A percentile compares a stretch with the other conserved stretches of the same genome.
These are phyloP conservation scores for Fusarium oxysporum DNA, from an alignment of 2,329 filamentous ascomycete genomes.

Conservation along the genomic window DNA sequence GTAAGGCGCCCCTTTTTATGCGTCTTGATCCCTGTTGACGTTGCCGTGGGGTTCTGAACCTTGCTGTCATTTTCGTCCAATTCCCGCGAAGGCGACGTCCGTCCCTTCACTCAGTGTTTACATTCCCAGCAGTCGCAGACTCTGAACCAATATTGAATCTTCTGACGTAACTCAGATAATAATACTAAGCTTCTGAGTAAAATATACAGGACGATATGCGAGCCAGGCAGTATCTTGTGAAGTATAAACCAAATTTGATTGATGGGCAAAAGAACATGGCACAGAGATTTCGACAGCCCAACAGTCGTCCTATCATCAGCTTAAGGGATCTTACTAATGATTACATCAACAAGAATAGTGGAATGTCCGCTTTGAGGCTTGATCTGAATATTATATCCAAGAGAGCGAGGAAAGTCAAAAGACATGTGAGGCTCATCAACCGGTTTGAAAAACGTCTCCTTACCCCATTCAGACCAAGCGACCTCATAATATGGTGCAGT, in stretches of 20 bases:
- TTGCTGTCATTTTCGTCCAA: neutral
- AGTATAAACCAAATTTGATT: too few relatives aligned
- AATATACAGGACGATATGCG: too few relatives aligned
- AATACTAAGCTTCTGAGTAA: too few relatives aligned
- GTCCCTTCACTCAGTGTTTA: too few relatives aligned
- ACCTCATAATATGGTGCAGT: neutral
- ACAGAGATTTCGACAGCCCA: too few relatives aligned
- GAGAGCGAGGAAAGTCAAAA: neutral
- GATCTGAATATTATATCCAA: neutral
- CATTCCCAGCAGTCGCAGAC: too few relatives aligned
- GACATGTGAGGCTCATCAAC: neutral
- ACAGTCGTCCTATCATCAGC: too few relatives aligned
- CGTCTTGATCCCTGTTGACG: constrained; percentile 1
- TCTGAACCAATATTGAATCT: too few relatives aligned
- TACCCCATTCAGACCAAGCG: neutral
- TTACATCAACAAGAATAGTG: neutral
- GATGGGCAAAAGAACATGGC: too few relatives aligned
- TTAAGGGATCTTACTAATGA: neutral
- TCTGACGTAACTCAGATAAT: too few relatives aligned
- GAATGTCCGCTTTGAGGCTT: neutral
- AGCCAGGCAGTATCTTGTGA: too few relatives aligned
- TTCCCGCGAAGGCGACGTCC: neutral
- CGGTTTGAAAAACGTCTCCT: neutral
- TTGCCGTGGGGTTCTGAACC: neutral
- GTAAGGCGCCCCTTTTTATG: neutral